Evolutionary conservation across 139 green algal genomes (phyloP), one percentile per base, ranked within the genome.

Genomic region (Coelastrella sp.): DNA sequence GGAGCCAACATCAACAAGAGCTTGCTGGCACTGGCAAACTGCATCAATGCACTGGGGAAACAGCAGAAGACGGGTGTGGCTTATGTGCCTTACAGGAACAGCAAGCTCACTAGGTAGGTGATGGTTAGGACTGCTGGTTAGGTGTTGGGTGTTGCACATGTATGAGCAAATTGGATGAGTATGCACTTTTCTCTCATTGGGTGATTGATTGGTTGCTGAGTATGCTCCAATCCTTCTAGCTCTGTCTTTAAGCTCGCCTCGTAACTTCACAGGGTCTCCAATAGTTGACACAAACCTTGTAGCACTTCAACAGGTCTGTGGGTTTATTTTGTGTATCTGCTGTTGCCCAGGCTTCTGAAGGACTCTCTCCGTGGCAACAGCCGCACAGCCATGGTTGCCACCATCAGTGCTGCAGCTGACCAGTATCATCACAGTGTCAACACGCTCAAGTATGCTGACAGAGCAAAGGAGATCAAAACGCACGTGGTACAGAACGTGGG

Each of bases 391-490:
- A 99, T 99, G 97, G 95, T 99, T 22, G 95, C 97, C 57, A 98
- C 95, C 2, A 94, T 98, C 8, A 90, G 88, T 6, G 90, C 92
- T 7, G 81, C 93, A 22, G 86, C 75, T 71, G 92, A 96, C 66
- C 95, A 98, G 90, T 98, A 98, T 90, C 92, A 97, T 73, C 95
- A 99, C 93, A 97, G 75, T 2, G 76, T 96, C 74, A 94, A 93
- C 92, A 96, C 94, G 6, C 94, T 96, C 22, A 96, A 95, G 90
- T 95, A 92, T 78, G 92, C 92, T 65, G 92, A 94, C 87, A 57
- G 97, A 0, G 97, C 97, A 60, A 99, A 99, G 92, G 96, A 98
- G 91, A 99, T 99, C 94, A 98, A 99, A 92, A 99, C 96, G 4
- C 95, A 97, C 80, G 92, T 98, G 74, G 90, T 96, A n/a, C 92